Conservation (phyloP, 1,139 yeast genomes). For the Candida sp. region DNA sequence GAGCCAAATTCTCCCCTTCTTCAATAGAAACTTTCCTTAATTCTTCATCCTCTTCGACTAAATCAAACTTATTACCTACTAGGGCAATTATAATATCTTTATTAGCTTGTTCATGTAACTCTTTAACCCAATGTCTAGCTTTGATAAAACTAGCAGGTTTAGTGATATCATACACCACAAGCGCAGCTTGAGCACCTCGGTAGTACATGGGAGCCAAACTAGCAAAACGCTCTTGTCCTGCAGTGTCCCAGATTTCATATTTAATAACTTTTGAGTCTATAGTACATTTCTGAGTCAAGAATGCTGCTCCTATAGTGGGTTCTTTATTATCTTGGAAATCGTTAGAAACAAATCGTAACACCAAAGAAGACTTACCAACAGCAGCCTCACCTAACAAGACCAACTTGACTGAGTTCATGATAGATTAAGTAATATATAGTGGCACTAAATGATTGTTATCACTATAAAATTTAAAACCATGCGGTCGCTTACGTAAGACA, state of each 20-base stretch:
- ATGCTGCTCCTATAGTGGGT: slow-evolving; percentile 98
- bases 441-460: too few relatives aligned
- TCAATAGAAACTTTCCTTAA: slow-evolving; percentile 80
- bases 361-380: slow-evolving; percentile 93
- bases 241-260: slow-evolving; percentile 99
- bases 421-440: too few relatives aligned
- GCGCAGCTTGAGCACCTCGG: slow-evolving; percentile 97
- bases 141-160: slow-evolving; percentile 97
- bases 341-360: slow-evolving; percentile 87
- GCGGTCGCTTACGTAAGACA: not conserved
- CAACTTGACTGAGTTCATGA: slow-evolving; percentile 58
- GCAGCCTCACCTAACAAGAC: slow-evolving; percentile 97
- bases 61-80: slow-evolving; percentile 89
- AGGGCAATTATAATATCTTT: slow-evolving; percentile 90
- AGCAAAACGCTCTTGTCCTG: slow-evolving; percentile 98
- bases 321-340: slow-evolving; percentile 97
- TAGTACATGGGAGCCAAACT: slow-evolving; percentile 97
- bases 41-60: slow-evolving; percentile 36
- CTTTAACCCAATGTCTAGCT: slow-evolving; percentile 99
- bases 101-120: slow-evolving; percentile 91
- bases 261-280: slow-evolving; percentile 88
- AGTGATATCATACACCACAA: slow-evolving; percentile 93
- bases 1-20: slow-evolving; percentile 75
- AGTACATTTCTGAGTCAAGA: slow-evolving; percentile 90
- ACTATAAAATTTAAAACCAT: not conserved